Evolutionary conservation across 78 protist species (phyloP), one percentile per base, ranked within the genome.

Genomic region (Bodo saltans): DNA sequence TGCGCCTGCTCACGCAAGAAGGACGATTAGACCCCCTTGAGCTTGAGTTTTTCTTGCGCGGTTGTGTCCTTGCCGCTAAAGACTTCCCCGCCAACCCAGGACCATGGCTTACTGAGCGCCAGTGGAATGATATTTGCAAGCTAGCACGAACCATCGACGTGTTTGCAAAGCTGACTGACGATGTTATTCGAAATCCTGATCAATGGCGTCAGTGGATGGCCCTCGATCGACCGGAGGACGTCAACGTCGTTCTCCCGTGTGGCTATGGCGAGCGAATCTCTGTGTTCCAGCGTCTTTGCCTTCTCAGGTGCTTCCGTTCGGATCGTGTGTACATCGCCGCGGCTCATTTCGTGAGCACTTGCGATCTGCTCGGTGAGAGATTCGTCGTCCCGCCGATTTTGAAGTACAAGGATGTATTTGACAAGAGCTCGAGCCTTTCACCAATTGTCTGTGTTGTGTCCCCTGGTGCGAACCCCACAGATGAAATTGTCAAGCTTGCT

Each of bases 391-490:
- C 81, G 68, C 96, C 96, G 26, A 93, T 89, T n/a, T 79, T 91
- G 47, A n/a, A 32, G 29, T 90, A 80, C 83, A 34, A 67, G 39
- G 40, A 29, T 27, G 70, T 95, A 68, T 90, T 52, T 74, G 60
- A 68, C 38, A 85, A 81, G 82, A 33, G 76, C 34, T 32, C 92
- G 67, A 25, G 84, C 41, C 11, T 2, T 0, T 1, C 88, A 30
- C 98, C 98, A 26, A 87, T 96, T 52, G 89, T 96, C 26, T 96
- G 93, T 76, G 71, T 96, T 53, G 87, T 94, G 30, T 73, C 90
- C 11, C 97, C 97, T 3, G 98, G 98, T 0, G 92, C 96, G 12
- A 96, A 96, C 53, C 98, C 98, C 1, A 88, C 94, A 26, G n/a
- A 80, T 2, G 97, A 94, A 74, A 68, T 96, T 40, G 70, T 84